Evolutionary conservation across 306 rosid genomes (phyloP).

Genomic region (Benincasa hispida): DNA sequence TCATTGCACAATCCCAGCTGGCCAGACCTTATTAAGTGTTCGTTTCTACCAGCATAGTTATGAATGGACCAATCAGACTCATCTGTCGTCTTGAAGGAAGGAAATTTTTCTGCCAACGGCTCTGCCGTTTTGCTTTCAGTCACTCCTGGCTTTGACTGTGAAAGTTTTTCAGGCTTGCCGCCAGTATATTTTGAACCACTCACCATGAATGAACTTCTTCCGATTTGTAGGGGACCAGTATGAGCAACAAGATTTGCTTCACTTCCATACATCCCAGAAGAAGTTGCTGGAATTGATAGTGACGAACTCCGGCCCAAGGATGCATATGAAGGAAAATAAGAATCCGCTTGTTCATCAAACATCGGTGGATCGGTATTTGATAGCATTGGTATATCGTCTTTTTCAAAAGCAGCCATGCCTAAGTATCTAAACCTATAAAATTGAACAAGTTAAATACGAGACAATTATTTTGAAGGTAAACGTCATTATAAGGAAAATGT

Average conservation of each 20-base stretch:
- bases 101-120: constrained; percentile 19
- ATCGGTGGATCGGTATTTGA: constrained; percentile 17
- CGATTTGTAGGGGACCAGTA: constrained; percentile 64
- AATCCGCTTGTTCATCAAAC: constrained; percentile 19
- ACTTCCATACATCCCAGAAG: constrained; percentile 31
- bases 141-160: constrained; percentile 9
- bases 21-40: constrained; percentile 73
- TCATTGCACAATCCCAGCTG: constrained; percentile 83
- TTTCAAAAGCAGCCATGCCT: constrained; percentile 44
- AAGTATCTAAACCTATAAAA: constrained; percentile 16
- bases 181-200: constrained; percentile 46
- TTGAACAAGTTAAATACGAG: not conserved
- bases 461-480: not conserved
- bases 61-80: constrained; percentile 28
- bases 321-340: constrained; percentile 23
- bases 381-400: constrained; percentile 54
- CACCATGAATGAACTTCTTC: constrained; percentile 40
- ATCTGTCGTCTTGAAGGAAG: constrained; percentile 12
- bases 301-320: constrained; percentile 50
- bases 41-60: constrained; percentile 30
- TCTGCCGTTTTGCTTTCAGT: constrained; percentile 23
- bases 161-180: constrained; percentile 23
- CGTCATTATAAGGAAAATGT: not conserved
- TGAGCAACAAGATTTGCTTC: constrained; percentile 45
- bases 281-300: constrained; percentile 35